These are phyloP conservation scores for Nemania serpens DNA, from an alignment of 2,329 filamentous ascomycete species.

Conservation along the genomic window DNA sequence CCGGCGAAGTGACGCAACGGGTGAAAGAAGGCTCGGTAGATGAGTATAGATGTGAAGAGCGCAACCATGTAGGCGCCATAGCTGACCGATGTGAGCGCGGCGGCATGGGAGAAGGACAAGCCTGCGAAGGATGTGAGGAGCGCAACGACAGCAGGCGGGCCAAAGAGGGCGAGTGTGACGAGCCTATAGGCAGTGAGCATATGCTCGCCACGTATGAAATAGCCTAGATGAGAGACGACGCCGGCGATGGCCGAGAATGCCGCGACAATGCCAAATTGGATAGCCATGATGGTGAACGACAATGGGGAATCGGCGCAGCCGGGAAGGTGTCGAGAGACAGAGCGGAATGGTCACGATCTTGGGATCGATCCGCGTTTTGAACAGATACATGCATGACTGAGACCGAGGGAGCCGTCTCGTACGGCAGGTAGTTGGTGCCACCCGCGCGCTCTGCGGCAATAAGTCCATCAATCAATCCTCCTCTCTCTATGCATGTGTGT, in stretches of 20 bases:
- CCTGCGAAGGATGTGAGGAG: constrained; percentile 9
- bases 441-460: constrained; percentile 2
- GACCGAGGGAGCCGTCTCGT: background rate
- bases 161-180: constrained; percentile 13
- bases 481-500: background rate
- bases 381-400: background rate
- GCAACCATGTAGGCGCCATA: constrained; percentile 23
- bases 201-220: constrained; percentile 29
- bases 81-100: constrained; percentile 12
- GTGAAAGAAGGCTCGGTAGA: constrained; percentile 28
- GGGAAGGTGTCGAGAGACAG: background rate
- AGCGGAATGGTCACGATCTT: background rate
- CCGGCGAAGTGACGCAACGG: constrained; percentile 25
- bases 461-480: background rate
- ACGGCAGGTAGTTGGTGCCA: background rate
- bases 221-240: constrained; percentile 21
- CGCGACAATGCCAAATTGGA: constrained; percentile 5
- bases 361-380: constrained; percentile 6
- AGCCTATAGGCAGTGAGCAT: constrained; percentile 21
- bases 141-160: constrained; percentile 4
- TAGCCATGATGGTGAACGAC: constrained; percentile 9
- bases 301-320: background rate
- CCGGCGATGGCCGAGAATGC: constrained; percentile 15
- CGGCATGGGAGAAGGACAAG: constrained; percentile 7
- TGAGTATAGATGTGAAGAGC: constrained; percentile 26